Evolutionary conservation across 169 alveolate genomes (phyloP).

Genomic region (Babesia ovata): DNA sequence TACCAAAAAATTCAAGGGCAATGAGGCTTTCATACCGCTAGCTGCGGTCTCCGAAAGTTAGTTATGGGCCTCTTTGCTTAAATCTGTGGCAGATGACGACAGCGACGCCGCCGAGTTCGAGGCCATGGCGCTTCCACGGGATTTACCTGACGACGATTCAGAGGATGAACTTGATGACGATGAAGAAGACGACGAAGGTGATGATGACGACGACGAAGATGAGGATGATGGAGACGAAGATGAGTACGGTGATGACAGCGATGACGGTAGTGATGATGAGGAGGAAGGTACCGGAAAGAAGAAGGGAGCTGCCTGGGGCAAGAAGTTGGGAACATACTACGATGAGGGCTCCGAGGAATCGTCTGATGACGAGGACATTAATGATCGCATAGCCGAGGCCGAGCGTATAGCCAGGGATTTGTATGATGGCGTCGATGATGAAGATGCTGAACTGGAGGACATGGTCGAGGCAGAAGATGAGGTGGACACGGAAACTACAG

Average conservation of each 20-base stretch:
- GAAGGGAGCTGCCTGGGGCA: constrained; percentile 72
- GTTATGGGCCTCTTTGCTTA: not conserved
- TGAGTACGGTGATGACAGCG: not conserved
- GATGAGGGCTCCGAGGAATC: constrained; percentile 65
- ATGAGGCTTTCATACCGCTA: constrained; percentile 42
- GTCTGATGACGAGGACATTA: constrained; percentile 64
- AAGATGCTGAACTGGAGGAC: constrained; percentile 61
- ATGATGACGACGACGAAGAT: not conserved
- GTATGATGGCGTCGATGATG: constrained; percentile 67
- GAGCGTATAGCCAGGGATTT: constrained; percentile 46
- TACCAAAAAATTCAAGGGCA: constrained; percentile 17
- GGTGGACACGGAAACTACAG: constrained; percentile 10
- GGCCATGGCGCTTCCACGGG: constrained; percentile 51
- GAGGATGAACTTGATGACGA: constrained; percentile 9
- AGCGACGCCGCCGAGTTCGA: constrained; percentile 53
- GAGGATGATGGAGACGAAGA: constrained; percentile 12
- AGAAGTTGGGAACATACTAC: constrained; percentile 60
- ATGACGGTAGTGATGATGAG: constrained; percentile 42
- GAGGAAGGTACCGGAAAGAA: constrained; percentile 35
- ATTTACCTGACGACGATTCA: constrained; percentile 28
- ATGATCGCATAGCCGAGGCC: constrained; percentile 67
- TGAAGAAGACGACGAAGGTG: not conserved
- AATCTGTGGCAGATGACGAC: constrained; percentile 29
- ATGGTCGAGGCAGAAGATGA: constrained; percentile 45
- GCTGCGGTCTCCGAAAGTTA: constrained; percentile 33